A percentile compares a stretch with the other conserved stretches of the same genome.
phyloP scores from a whole-genome alignment of 352 stramenopile genomes.

The Phytophthora chlamydospora region DNA sequence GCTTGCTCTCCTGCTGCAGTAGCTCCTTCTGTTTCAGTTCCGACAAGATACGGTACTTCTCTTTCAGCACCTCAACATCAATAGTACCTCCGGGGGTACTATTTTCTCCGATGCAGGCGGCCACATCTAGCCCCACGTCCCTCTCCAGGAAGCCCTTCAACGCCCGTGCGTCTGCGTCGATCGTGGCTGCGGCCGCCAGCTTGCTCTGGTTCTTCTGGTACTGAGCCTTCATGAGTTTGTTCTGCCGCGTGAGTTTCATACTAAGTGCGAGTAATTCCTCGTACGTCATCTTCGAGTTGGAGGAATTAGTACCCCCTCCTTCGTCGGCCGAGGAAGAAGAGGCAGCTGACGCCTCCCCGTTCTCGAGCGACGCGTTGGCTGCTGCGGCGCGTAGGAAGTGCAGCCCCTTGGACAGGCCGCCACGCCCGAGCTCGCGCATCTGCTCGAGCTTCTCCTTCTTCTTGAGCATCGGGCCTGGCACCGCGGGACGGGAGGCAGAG shows the following conservation, averaged over 20 bases:
- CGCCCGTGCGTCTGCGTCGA: slow-evolving; percentile 54
- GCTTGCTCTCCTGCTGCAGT: slow-evolving; percentile 28
- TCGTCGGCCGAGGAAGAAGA: neutral
- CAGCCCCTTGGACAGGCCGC: slow-evolving; percentile 75
- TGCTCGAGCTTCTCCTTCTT: slow-evolving; percentile 91
- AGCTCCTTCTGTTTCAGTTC: slow-evolving; percentile 53
- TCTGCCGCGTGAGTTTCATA: slow-evolving; percentile 90
- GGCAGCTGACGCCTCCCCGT: slow-evolving; percentile 10
- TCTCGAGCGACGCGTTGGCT: slow-evolving; percentile 23
- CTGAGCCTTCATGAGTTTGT: slow-evolving; percentile 87
- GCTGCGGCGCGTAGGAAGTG: slow-evolving; percentile 70
- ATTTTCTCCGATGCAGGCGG: slow-evolving; percentile 43
- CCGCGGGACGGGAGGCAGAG: neutral
- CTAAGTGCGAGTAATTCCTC: slow-evolving; percentile 84
- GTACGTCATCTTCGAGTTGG: slow-evolving; percentile 57
- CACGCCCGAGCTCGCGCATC: slow-evolving; percentile 86
- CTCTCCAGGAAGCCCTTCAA: slow-evolving; percentile 62
- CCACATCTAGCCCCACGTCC: slow-evolving; percentile 77
- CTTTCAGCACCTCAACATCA: slow-evolving; percentile 47
- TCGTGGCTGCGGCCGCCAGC: slow-evolving; percentile 39
- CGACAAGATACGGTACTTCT: slow-evolving; percentile 56
- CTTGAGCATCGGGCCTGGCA: slow-evolving; percentile 51
- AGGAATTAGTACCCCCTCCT: slow-evolving; percentile 16
- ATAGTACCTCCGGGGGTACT: slow-evolving; percentile 36
- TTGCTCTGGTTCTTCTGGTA: slow-evolving; percentile 80